A percentile compares a stretch with the other conserved stretches of the same genome.
Evolutionary conservation across 768 basidiomycete genomes (phyloP).

Genomic region (Lentinula boryana): DNA sequence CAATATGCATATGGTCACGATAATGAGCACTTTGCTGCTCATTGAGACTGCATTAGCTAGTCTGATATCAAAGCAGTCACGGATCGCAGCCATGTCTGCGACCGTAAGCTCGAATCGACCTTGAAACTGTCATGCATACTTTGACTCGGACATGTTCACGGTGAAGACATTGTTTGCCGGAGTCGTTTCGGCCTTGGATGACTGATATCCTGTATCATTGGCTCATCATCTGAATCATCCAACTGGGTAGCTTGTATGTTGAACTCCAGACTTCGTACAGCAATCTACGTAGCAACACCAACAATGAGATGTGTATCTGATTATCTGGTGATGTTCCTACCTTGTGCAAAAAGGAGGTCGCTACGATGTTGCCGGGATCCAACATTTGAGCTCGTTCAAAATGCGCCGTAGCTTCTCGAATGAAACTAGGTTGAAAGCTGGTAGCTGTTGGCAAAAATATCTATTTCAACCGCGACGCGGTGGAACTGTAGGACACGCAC

Average conservation of each 20-base stretch:
- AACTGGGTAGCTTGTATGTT: conserved; percentile 6
- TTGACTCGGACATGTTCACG: neutral
- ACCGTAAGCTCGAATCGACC: too few relatives aligned
- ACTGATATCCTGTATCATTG: conserved; percentile 16
- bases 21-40: too few relatives aligned
- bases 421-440: conserved; percentile 24
- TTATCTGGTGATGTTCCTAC: conserved; percentile 19
- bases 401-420: conserved; percentile 57
- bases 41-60: too few relatives aligned
- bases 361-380: conserved; percentile 52
- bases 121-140: too few relatives aligned
- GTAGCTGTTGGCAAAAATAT: conserved; percentile 1
- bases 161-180: conserved; percentile 12
- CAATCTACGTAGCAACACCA: neutral
- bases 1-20: too few relatives aligned
- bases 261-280: conserved; percentile 9
- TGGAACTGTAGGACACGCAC: neutral
- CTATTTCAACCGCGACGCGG: neutral
- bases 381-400: conserved; percentile 57
- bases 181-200: conserved; percentile 28
- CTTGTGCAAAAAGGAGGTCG: conserved; percentile 47
- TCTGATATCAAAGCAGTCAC: too few relatives aligned
- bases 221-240: conserved; percentile 29
- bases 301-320: neutral
- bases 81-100: too few relatives aligned